A percentile compares a stretch with the other conserved stretches of the same genome.
These are phyloP conservation scores for Candida sanyiensis DNA, from an alignment of 805 yeast genomes.

Conservation along the genomic window DNA sequence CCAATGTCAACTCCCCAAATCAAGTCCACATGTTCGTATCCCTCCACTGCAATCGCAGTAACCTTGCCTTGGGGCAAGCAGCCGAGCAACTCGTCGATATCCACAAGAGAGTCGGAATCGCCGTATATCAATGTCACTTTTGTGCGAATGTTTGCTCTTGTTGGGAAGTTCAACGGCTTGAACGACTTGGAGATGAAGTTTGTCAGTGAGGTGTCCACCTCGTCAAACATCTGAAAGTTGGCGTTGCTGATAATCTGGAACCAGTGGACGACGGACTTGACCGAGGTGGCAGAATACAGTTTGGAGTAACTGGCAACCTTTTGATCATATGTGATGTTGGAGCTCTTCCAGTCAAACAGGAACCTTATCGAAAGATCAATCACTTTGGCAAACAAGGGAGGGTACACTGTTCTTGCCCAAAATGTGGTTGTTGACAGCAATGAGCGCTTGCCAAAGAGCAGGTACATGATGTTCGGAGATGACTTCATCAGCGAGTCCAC, in stretches of 20 bases:
- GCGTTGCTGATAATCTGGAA: slow-evolving; percentile 68
- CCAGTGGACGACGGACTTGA: slow-evolving; percentile 80
- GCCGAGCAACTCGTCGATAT: slow-evolving; percentile 64
- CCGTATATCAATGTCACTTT: slow-evolving; percentile 84
- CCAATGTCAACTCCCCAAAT: slow-evolving; percentile 78
- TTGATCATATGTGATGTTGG: slow-evolving; percentile 59
- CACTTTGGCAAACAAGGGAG: slow-evolving; percentile 58
- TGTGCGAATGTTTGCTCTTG: slow-evolving; percentile 53
- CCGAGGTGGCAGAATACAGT: slow-evolving; percentile 75
- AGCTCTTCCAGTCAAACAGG: slow-evolving; percentile 67
- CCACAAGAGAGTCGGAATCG: slow-evolving; percentile 75
- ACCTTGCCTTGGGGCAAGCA: slow-evolving; percentile 56
- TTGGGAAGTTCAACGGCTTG: slow-evolving; percentile 43
- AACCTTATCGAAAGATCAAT: slow-evolving; percentile 59
- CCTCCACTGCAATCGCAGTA: slow-evolving; percentile 48
- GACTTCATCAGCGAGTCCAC: slow-evolving; percentile 63
- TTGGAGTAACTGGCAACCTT: slow-evolving; percentile 72
- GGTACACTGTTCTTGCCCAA: slow-evolving; percentile 75
- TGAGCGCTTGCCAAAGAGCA: slow-evolving; percentile 68
- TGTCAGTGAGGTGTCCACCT: slow-evolving; percentile 28
- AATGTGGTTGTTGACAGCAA: slow-evolving; percentile 64
- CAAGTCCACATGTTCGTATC: slow-evolving; percentile 88
- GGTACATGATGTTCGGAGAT: slow-evolving; percentile 65
- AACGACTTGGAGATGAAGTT: slow-evolving; percentile 32
- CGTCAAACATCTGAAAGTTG: slow-evolving; percentile 35